Evolutionary conservation across 306 rosid species (phyloP), one percentile per base, ranked within the genome.

Genomic region (Aeschynomene evenia): DNA sequence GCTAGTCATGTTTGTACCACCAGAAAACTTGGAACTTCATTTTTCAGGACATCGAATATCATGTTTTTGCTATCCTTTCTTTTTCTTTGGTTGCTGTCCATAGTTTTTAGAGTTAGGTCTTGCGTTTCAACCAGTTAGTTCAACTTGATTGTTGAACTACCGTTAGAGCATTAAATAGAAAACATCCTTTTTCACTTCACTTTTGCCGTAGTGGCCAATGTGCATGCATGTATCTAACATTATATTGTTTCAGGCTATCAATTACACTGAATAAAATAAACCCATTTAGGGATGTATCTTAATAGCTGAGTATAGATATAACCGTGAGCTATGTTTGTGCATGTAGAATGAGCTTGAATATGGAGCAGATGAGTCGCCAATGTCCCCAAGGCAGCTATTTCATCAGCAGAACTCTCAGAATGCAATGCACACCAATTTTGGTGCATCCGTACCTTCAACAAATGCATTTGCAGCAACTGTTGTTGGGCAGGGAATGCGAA

Each of bases 281-380:
- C 46, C 40, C 18, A 5, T 43, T 64, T 64, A 40, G 5, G 1
- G 29, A 37, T 66, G 20, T 60, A 45, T 80, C 24, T 48, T 24
- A 45, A 18, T 65, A 42, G 62, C 49, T 14, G 55, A 59, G 31
- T 65, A 57, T 31, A 40, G 50, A 67, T 54, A 46, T 67, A 61
- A 75, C 67, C 39, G 14, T 53, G 69, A 60, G 54, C 58, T 16
- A 4, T 76, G 18, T 10, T 5, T 82, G 59, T 72, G 58, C 57
- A 24, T 75, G 78, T 70, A 87, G 92, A 87, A 87, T 71, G 92
- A 87, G 79, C 86, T 87, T 76, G 92, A 87, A 70, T 78, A 61
- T 66, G 92, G 89, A 74, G 60, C 76, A 40, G 89, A 87, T 49
- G 89, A 87, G 51, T 66, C 86, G 16, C 82, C 89, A 37, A 65